Percentiles rank a stretch among this genome's conserved stretches.
Conservation (phyloP, 208 protist species). For the Herpetomonas tarakana region DNA sequence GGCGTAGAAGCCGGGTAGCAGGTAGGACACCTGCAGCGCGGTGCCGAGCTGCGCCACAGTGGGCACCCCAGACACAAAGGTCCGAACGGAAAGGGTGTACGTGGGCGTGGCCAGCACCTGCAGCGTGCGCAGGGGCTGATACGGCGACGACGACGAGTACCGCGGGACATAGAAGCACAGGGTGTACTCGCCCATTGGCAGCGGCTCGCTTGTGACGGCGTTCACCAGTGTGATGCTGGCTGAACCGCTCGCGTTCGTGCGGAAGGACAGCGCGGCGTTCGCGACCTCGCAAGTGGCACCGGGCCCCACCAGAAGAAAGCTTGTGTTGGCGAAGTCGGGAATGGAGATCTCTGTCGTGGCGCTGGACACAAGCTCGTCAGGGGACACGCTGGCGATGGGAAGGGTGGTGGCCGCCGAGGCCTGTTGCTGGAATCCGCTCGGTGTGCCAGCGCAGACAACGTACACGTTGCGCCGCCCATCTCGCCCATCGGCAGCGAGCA, state of each 20-base stretch:
- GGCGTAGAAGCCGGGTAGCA: background rate
- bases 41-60: background rate
- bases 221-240: background rate
- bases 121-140: background rate
- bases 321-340: background rate
- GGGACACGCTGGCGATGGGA: background rate
- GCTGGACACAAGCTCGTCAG: background rate
- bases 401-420: background rate
- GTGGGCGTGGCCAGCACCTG: background rate
- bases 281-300: background rate
- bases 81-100: background rate
- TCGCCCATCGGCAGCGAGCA: background rate
- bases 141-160: background rate
- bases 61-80: background rate
- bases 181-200: background rate
- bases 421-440: background rate
- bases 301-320: background rate
- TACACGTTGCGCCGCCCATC: background rate
- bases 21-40: background rate
- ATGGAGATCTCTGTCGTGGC: background rate
- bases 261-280: background rate
- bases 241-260: background rate
- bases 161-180: background rate
- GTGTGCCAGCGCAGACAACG: background rate
- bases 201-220: background rate